Conservation (phyloP, 2,329 filamentous ascomycete species). For the Colletotrichum tabaci region DNA sequence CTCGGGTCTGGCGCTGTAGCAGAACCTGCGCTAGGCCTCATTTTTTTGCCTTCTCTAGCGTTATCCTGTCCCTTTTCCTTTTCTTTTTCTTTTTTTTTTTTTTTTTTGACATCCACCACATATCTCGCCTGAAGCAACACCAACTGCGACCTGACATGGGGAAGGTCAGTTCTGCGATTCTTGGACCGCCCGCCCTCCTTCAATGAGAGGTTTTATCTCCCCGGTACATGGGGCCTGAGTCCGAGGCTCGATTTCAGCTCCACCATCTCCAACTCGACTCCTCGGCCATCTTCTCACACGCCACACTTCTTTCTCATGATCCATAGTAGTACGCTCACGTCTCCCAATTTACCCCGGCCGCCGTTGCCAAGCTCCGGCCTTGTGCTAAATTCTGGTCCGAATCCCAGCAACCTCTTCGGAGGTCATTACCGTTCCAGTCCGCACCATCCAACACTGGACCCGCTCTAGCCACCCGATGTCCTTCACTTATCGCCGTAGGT, state of each 20-base stretch:
- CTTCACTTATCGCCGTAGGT: conserved; percentile 26
- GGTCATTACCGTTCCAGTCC: conserved; percentile 25
- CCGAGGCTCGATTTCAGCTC: conserved; percentile 17
- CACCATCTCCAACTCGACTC: conserved; percentile 15
- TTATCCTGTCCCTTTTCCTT: conserved; percentile 13
- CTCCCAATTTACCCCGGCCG: conserved; percentile 19
- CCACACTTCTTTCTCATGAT: conserved; percentile 5
- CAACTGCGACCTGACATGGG: background rate
- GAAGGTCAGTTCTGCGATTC: background rate
- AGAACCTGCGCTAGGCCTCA: conserved; percentile 23
- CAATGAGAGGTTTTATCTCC: background rate
- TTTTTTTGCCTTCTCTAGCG: conserved; percentile 19
- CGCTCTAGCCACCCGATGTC: conserved; percentile 18
- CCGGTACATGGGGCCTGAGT: conserved; percentile 6
- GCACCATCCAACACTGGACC: conserved; percentile 5
- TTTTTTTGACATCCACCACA: background rate
- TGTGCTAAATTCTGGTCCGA: conserved; percentile 14
- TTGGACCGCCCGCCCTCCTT: background rate
- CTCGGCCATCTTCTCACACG: conserved; percentile 12
- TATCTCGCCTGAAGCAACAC: background rate
- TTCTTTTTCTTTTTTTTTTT: conserved; percentile 6
- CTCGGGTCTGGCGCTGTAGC: conserved; percentile 22
- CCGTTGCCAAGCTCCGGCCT: conserved; percentile 34
- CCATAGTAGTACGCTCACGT: conserved; percentile 9
- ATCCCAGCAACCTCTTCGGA: conserved; percentile 10